Evolutionary conservation across 805 yeast genomes (phyloP).

Genomic region (Yarrowia keelungensis): DNA sequence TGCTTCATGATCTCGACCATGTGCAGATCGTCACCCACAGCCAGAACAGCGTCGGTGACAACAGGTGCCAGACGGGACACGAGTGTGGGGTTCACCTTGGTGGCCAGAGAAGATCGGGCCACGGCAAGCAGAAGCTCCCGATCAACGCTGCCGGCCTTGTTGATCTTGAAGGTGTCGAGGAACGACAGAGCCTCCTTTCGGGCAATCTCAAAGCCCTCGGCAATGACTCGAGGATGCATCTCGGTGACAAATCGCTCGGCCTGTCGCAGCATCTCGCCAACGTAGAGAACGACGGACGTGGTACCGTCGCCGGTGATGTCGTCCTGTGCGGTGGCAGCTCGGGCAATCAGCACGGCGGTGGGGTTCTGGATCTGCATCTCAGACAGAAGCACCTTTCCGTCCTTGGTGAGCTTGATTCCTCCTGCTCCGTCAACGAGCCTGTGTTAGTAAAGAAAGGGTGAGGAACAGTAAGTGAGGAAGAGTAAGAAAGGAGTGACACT

Average conservation of each 20-base stretch:
- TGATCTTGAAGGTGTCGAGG: slow-evolving; percentile 67
- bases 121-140: slow-evolving; percentile 90
- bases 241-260: slow-evolving; percentile 91
- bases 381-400: slow-evolving; percentile 88
- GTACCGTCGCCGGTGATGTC: slow-evolving; percentile 99
- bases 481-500: too few relatives aligned
- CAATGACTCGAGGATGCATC: slow-evolving; percentile 91
- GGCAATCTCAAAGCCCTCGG: slow-evolving; percentile 94
- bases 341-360: slow-evolving; percentile 85
- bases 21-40: slow-evolving; percentile 82
- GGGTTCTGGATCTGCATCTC: slow-evolving; percentile 98
- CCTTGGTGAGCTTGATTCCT: slow-evolving; percentile 91
- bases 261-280: slow-evolving; percentile 92
- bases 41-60: slow-evolving; percentile 93
- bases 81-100: slow-evolving; percentile 81
- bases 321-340: slow-evolving; percentile 98
- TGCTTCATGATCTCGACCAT: slow-evolving; percentile 99
- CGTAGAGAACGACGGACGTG: slow-evolving; percentile 90
- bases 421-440: slow-evolving; percentile 93
- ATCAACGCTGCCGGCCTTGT: slow-evolving; percentile 59
- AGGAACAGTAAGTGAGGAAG: too few relatives aligned
- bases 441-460: slow-evolving; percentile 20
- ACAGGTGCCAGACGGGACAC: slow-evolving; percentile 87
- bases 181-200: slow-evolving; percentile 74
- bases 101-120: slow-evolving; percentile 85